Base-by-base conservation (phyloP, 768 basidiomycete species). In the Tephrocybe sp. region DNA sequence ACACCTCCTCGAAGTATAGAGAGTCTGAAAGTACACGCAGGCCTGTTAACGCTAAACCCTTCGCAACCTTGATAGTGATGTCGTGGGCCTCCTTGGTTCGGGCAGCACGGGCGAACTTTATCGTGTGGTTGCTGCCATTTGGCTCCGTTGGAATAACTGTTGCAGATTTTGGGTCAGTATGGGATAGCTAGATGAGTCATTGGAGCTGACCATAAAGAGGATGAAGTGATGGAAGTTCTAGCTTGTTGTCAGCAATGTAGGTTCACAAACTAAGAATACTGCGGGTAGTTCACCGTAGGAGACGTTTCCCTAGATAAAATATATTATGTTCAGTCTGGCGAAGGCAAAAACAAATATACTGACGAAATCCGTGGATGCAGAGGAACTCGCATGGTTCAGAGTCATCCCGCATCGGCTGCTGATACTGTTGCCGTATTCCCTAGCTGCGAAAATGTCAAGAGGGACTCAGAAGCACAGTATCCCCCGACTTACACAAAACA, bases 331-430 rank as follows among this genome's bases (percentile, higher is more conserved):
- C 8, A 50, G 27, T 38, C 13, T n/a, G n/a, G n/a, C n/a, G 34
- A 39, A 16, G 42, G 33, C 9, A 41, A 38, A 31, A 30, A 30
- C 48, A 24, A 44, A 47, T 3, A 72, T 21, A 24, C 86, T 70
- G 53, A 89, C 88, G 63, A 90, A 89, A 64, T 91, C 88, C 8
- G 88, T 88, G 4, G 86, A 89, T 3, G 85, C 87, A 15, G 79
- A 69, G 3, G 73, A 67, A 9, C 59, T 66, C 36, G 45, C 50
- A 4, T 59, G 50, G 4, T 57, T 63, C 2, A 66, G 62, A 25
- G 54, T 57, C 62, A 79, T 58, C 13, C 74, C 78, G 52, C 79
- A 85, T 34, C 65, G 66, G 36, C 57, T 63, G 25, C 65, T 60
- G 53, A 77, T 73, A 18, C 76, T 68, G 47, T 75, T 71, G 45